phyloP scores from a whole-genome alignment of 768 basidiomycete species.

The Suillus subaureus region DNA sequence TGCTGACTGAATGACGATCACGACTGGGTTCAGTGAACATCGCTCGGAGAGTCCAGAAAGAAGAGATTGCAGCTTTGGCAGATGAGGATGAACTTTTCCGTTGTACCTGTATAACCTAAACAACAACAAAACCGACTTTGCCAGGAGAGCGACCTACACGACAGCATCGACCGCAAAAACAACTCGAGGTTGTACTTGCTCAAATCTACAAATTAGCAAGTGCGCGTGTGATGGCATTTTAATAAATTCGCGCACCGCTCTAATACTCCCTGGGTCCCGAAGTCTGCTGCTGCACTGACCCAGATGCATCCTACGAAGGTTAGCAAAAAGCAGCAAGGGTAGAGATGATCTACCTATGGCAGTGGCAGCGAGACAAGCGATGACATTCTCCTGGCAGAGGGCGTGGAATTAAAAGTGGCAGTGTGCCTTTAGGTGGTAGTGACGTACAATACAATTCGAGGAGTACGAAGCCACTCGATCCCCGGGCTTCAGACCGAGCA shows the following conservation, averaged over 20 bases:
- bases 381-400: slow-evolving; percentile 60
- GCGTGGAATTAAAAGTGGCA: slow-evolving; percentile 10
- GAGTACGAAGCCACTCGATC: slow-evolving; percentile 79
- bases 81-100: slow-evolving; percentile 65
- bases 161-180: slow-evolving; percentile 76
- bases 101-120: slow-evolving; percentile 56
- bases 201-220: slow-evolving; percentile 47
- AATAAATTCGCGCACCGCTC: slow-evolving; percentile 53
- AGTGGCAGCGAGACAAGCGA: slow-evolving; percentile 64
- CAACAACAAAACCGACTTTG: background rate
- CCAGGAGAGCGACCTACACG: slow-evolving; percentile 45
- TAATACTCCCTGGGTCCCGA: slow-evolving; percentile 75
- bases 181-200: slow-evolving; percentile 76
- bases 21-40: slow-evolving; percentile 42
- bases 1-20: slow-evolving; percentile 58
- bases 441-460: slow-evolving; percentile 73
- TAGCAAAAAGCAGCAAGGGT: background rate
- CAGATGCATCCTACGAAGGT: slow-evolving; percentile 60
- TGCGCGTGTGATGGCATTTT: slow-evolving; percentile 8
- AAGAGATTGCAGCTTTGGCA: slow-evolving; percentile 62
- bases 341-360: slow-evolving; percentile 49
- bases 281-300: slow-evolving; percentile 82
- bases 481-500: slow-evolving; percentile 56
- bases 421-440: slow-evolving; percentile 13
- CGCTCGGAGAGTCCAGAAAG: slow-evolving; percentile 50